A percentile compares a stretch with the other conserved stretches of the same genome.
Conservation (phyloP, 148 eudicot species). For the Limonium bicolor region DNA sequence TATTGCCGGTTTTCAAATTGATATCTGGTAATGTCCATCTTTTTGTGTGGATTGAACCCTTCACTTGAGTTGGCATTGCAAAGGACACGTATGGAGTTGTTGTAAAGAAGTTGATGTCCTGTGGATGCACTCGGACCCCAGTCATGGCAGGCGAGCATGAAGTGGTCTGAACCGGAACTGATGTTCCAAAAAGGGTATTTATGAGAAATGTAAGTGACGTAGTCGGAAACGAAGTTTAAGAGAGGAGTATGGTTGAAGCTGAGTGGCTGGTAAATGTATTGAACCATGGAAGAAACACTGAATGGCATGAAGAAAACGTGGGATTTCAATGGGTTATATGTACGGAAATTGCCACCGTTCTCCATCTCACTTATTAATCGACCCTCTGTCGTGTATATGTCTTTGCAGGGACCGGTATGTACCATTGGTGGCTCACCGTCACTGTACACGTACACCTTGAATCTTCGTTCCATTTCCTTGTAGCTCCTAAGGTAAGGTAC, state of each 20-base stretch:
- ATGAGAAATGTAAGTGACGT: constrained; percentile 51
- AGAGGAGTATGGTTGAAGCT: constrained; percentile 42
- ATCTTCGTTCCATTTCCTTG: constrained; percentile 66
- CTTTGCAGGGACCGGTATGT: constrained; percentile 84
- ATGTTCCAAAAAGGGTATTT: constrained; percentile 80
- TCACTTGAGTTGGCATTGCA: constrained; percentile 97
- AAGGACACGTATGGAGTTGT: constrained; percentile 63
- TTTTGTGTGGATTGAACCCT: constrained; percentile 81
- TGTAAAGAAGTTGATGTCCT: constrained; percentile 49
- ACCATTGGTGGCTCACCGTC: constrained; percentile 75
- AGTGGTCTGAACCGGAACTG: constrained; percentile 68
- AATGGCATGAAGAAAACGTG: constrained; percentile 84
- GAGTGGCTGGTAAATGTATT: constrained; percentile 46
- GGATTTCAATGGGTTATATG: constrained; percentile 34
- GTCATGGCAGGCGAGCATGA: constrained; percentile 95
- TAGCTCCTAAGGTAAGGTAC: constrained; percentile 89
- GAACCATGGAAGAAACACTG: constrained; percentile 80
- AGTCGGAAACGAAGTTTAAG: constrained; percentile 43
- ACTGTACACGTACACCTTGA: constrained; percentile 70
- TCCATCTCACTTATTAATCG: constrained; percentile 75
- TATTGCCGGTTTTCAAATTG: constrained; percentile 32
- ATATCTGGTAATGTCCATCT: constrained; percentile 85
- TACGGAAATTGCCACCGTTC: constrained; percentile 35
- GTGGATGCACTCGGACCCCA: constrained; percentile 75
- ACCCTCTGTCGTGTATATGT: constrained; percentile 83